Percentiles rank a stretch among this genome's conserved stretches.
These are phyloP conservation scores for Agrostemma githago DNA, from an alignment of 148 eudicot species.

Conservation along the genomic window DNA sequence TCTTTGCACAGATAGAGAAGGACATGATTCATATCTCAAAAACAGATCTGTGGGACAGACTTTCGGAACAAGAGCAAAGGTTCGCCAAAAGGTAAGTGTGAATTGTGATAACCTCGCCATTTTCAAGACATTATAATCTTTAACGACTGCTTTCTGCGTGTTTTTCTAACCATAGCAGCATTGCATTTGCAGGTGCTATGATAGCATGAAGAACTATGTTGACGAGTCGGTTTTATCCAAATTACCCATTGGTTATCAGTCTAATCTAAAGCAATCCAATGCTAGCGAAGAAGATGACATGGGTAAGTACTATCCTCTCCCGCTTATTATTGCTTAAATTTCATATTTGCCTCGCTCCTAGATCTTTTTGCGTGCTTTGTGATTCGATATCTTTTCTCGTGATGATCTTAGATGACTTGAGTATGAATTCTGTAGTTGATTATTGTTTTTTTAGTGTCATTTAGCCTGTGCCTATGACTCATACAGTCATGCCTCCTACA, in stretches of 20 bases:
- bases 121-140: not conserved
- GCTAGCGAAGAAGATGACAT: conserved; percentile 93
- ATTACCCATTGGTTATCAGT: conserved; percentile 74
- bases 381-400: not conserved
- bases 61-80: conserved; percentile 68
- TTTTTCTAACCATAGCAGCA: conserved; percentile 10
- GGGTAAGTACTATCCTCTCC: conserved; percentile 46
- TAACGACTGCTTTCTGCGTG: not conserved
- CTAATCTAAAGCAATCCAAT: conserved; percentile 79
- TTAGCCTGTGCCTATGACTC: not conserved
- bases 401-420: not conserved
- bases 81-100: conserved; percentile 55
- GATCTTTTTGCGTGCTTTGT: not conserved
- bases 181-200: conserved; percentile 46
- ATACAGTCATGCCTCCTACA: not conserved
- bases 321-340: not conserved
- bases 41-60: conserved; percentile 69
- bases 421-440: not conserved
- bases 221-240: conserved; percentile 70
- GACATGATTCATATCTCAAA: conserved; percentile 65
- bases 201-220: conserved; percentile 48
- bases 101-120: not conserved
- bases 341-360: not conserved
- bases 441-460: not conserved
- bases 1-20: conserved; percentile 65